Evolutionary conservation across 306 rosid species (phyloP), one percentile per base, ranked within the genome.

Genomic region (Casuarina cunninghamiana): DNA sequence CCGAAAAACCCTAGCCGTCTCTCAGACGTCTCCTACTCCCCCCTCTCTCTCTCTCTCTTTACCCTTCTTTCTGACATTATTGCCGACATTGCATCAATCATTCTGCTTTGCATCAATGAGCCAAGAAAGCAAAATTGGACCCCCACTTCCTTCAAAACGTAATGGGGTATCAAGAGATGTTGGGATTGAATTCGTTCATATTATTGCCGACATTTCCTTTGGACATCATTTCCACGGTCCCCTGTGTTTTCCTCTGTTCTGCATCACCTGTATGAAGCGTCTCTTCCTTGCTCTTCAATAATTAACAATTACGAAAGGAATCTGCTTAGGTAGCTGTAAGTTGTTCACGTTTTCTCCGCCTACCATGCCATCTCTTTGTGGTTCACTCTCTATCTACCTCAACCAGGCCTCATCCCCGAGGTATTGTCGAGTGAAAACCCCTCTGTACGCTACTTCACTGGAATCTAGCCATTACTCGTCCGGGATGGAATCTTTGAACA

Each of bases 401-500:
- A 48, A 48, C 51, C 3, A 48, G 51, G 9, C 51, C 32, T 26
- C 32, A 26, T 26, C 32, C 32, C 32, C 32, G 32, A 26, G 32
- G 32, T 26, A 26, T 26, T 26, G 32, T 26, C 32, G 32, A 26
- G 11, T 2, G 11, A 65, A 65, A 39, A 39, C 11, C 71, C 71
- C 9, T 41, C 17, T 65, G 48, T 37, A 39, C 48, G 13, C 49
- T 16, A 39, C 42, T 65, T 65, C 45, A 32, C 61, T 9, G 5
- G 32, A 7, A n/a, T 54, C 21, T 54, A 54, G 2, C 43, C 43
- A 2, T 13, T 51, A 51, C n/a, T 51, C 68, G 10, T 54, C 61
- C 3, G 32, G 39, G 37, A 80, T 80, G 83, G 79, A 39, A 6
- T 57, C 83, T 53, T 3, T 5, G 61, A 70, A 32, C 9, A 35